These are phyloP conservation scores for Coemansia sp. DNA, from an alignment of 192 early-diverging fungal genomes.

Conservation along the genomic window DNA sequence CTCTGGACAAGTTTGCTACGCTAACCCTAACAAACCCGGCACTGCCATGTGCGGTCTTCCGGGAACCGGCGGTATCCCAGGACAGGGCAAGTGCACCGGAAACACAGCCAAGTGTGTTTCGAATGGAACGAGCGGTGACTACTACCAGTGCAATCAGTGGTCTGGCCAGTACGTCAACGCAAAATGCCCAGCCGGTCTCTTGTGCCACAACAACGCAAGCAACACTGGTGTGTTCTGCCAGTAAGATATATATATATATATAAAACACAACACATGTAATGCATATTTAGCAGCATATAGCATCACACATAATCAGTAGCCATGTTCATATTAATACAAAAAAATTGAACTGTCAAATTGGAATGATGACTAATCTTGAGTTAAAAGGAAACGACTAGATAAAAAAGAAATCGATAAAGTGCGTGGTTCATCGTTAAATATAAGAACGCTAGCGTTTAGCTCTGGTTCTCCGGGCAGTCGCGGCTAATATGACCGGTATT, in stretches of 20 bases:
- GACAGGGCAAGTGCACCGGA: conserved; percentile 36
- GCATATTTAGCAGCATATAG: too few relatives aligned
- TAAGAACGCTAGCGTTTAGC: not conserved
- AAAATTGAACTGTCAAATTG: not conserved
- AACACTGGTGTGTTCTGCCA: conserved; percentile 45
- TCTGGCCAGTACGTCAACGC: conserved; percentile 39
- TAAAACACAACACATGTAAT: too few relatives aligned
- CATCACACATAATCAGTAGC: not conserved
- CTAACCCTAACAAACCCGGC: conserved; percentile 32
- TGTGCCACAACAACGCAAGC: conserved; percentile 44
- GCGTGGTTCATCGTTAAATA: not conserved
- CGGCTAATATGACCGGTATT: conserved; percentile 36
- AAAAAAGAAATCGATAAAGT: not conserved
- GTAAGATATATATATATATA: conserved; percentile 16
- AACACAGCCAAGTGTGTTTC: conserved; percentile 44
- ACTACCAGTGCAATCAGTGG: conserved; percentile 46
- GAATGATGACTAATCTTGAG: not conserved
- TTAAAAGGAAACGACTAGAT: not conserved
- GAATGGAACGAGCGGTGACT: conserved; percentile 30
- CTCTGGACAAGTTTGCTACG: conserved; percentile 36
- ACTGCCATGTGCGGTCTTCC: conserved; percentile 42
- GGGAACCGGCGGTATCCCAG: conserved; percentile 28
- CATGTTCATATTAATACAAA: conserved; percentile 2
- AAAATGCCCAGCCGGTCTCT: conserved; percentile 33
- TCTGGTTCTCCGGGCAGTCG: conserved; percentile 31